A percentile compares a stretch with the other conserved stretches of the same genome.
Conservation (phyloP, 306 rosid genomes). For the Castanospermum australe region DNA sequence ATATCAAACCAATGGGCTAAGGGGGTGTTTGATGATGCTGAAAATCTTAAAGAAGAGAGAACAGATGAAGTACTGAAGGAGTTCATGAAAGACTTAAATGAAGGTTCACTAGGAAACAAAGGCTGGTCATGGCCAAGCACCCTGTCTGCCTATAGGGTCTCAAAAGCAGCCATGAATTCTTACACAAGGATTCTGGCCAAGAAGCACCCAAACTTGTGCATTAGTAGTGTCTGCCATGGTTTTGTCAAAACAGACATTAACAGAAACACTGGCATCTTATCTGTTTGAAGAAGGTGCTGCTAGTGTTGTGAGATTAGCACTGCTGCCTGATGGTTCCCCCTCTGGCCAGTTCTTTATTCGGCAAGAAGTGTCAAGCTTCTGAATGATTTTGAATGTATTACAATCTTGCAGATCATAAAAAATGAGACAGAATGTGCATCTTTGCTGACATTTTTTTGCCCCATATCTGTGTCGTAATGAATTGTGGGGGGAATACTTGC, state of each 20-base stretch:
- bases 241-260: background rate
- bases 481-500: too few relatives aligned
- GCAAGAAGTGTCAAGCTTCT: background rate
- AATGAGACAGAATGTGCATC: background rate
- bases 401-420: background rate
- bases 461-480: too few relatives aligned
- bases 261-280: background rate
- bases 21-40: too few relatives aligned
- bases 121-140: background rate
- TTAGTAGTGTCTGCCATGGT: background rate
- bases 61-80: background rate
- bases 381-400: background rate
- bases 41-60: background rate
- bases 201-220: background rate
- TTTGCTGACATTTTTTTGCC: too few relatives aligned
- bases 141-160: background rate
- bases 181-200: background rate
- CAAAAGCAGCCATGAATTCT: background rate
- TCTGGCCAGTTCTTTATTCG: background rate
- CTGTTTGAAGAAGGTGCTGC: background rate
- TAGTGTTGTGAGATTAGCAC: background rate
- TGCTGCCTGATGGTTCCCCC: background rate
- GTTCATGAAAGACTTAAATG: background rate
- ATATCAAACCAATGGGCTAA: background rate
- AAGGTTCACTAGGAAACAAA: background rate